Evolutionary conservation across 352 stramenopile species (phyloP), one percentile per base, ranked within the genome.

Genomic region (Pythium insidiosum): DNA sequence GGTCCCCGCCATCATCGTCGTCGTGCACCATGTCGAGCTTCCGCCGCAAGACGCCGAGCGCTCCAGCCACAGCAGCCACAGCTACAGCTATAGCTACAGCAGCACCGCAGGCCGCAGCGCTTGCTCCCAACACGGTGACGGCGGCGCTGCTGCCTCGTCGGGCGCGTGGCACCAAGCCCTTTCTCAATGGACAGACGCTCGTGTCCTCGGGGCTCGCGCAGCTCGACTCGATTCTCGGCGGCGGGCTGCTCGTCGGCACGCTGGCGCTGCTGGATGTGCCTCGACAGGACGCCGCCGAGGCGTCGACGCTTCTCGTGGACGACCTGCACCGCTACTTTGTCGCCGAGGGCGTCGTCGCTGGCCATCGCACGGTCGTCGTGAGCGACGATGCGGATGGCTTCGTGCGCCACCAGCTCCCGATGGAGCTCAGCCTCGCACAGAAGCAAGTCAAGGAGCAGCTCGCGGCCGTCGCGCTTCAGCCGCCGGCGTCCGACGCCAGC

Each of bases 271-370:
- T 85, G 30, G 75, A 88, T 38, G 53, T 57, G 18, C 48, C 64
- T 3, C 53, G 53, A 5, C 46, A 53, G 11, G 56, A 63, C 34
- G 33, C 45, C 2, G 44, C 43, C 0, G 47, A 43, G 4, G 47
- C 66, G 4, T 64, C 67, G 15, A 26, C 58, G 2, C 30, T 43
- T 16, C 50, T 84, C 19, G 60, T 64, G 15, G 45, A 76, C 25
- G 75, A 86, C 19, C 23, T 88, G 24, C 57, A 79, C 11, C 68
- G 76, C 1, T 88, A 86, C 39, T 88, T 88, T 26, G 56, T 64
- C 7, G 76, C 64, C 1, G 63, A 88, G 46, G 73, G 61, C 13
- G 55, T 86, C 21, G 62, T 65, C 5, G 55, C 73, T 16, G 52
- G 57, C 13, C 71, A 85, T 38, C 57, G 56, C 39, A 51, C 62